Evolutionary conservation across 2,329 filamentous ascomycete species (phyloP).

Genomic region (Monosporascus sp.): DNA sequence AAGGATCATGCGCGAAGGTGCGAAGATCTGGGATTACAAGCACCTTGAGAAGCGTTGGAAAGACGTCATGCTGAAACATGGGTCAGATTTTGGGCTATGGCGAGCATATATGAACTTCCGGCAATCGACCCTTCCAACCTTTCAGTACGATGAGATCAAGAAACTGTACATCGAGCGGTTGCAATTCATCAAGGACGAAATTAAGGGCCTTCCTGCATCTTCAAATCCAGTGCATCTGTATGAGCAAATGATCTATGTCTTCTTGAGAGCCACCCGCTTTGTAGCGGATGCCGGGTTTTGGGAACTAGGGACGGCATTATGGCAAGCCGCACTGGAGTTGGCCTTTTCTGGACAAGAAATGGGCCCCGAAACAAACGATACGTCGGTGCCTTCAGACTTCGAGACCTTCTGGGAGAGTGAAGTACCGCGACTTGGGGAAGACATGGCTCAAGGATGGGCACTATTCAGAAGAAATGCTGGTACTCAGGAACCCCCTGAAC

Average conservation of each 20-base stretch:
- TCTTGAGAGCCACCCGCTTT: conserved; percentile 70
- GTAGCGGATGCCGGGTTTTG: conserved; percentile 71
- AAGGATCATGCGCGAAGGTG: conserved; percentile 68
- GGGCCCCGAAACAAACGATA: conserved; percentile 18
- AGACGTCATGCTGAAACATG: conserved; percentile 50
- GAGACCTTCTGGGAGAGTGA: conserved; percentile 86
- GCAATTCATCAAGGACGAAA: conserved; percentile 25
- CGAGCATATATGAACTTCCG: conserved; percentile 66
- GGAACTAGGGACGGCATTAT: conserved; percentile 72
- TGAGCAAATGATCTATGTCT: conserved; percentile 59
- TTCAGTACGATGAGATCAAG: conserved; percentile 64
- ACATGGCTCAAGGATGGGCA: conserved; percentile 65
- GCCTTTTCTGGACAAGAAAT: conserved; percentile 54
- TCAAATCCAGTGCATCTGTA: conserved; percentile 16
- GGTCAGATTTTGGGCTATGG: conserved; percentile 64
- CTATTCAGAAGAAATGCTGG: conserved; percentile 37
- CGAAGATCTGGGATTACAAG: conserved; percentile 66
- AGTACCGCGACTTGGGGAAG: conserved; percentile 71
- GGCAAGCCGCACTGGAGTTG: conserved; percentile 78
- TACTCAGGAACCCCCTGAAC: conserved; percentile 37
- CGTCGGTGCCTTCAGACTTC: conserved; percentile 41
- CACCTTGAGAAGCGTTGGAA: conserved; percentile 62
- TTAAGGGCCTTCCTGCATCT: conserved; percentile 1
- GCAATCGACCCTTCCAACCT: conserved; percentile 62
- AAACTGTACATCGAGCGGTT: conserved; percentile 56